phyloP scores from a whole-genome alignment of 805 yeast species.

The Peterozyma toletana region DNA sequence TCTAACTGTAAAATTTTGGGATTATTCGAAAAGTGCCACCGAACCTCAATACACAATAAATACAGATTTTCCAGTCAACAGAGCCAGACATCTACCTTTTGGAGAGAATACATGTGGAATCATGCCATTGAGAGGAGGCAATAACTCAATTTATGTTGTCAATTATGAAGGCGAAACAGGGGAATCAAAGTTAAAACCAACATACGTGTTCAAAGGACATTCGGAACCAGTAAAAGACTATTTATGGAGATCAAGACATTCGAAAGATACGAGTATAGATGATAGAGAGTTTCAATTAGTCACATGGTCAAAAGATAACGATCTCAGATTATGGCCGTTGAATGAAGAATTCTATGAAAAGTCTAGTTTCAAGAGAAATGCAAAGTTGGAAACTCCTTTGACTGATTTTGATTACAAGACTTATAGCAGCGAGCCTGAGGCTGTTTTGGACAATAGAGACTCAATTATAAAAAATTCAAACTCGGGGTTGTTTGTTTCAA shows the following conservation, averaged over 20 bases:
- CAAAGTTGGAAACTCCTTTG: slow-evolving; percentile 25
- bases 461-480: slow-evolving; percentile 9
- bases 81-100: slow-evolving; percentile 85
- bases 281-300: slow-evolving; percentile 86
- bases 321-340: slow-evolving; percentile 76
- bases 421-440: slow-evolving; percentile 44
- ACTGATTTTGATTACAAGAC: slow-evolving; percentile 31
- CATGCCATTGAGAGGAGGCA: slow-evolving; percentile 88
- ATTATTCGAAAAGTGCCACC: slow-evolving; percentile 33
- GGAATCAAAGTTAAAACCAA: slow-evolving; percentile 37
- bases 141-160: slow-evolving; percentile 52
- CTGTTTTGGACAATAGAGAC: slow-evolving; percentile 5
- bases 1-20: slow-evolving; percentile 78
- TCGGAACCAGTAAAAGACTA: slow-evolving; percentile 81
- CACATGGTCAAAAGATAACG: slow-evolving; percentile 90
- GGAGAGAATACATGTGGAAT: slow-evolving; percentile 78
- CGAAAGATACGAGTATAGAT: slow-evolving; percentile 35
- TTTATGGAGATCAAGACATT: slow-evolving; percentile 70
- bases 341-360: slow-evolving; percentile 39
- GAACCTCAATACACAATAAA: slow-evolving; percentile 52
- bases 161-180: slow-evolving; percentile 32
- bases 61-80: slow-evolving; percentile 80
- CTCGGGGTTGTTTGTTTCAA: slow-evolving; percentile 7
- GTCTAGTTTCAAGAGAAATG: slow-evolving; percentile 33
- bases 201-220: slow-evolving; percentile 70